Conservation (phyloP, 2,329 filamentous ascomycete genomes). For the Alternaria triticimaculans region DNA sequence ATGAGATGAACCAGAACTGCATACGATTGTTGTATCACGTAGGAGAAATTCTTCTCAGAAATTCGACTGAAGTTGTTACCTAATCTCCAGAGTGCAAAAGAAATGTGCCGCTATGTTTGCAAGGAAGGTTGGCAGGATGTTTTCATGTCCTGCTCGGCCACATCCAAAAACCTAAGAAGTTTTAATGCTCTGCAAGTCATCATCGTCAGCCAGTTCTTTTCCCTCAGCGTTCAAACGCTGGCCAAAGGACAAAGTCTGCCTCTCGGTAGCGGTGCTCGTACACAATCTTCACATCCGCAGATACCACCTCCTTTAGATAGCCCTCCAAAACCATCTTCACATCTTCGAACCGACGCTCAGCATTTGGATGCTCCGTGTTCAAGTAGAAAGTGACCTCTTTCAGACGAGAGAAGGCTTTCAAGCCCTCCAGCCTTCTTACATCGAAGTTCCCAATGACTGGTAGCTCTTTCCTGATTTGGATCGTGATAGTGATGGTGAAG, state of each 20-base stretch:
- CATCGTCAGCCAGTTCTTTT: no score
- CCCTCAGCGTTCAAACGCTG: no score
- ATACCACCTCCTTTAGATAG: background rate
- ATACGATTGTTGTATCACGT: background rate
- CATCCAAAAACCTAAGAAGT: no score
- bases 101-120: no score
- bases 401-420: background rate
- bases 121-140: no score
- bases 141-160: no score
- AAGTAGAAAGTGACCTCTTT: background rate
- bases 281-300: background rate
- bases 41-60: no score
- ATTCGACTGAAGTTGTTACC: no score
- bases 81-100: no score
- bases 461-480: no score
- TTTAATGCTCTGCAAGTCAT: no score
- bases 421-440: background rate
- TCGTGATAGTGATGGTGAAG: background rate
- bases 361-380: background rate
- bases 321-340: background rate
- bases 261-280: background rate
- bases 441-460: background rate
- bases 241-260: background rate
- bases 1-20: accelerated
- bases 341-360: background rate